phyloP scores from a whole-genome alignment of 306 rosid genomes.

The Lotus japonicus region DNA sequence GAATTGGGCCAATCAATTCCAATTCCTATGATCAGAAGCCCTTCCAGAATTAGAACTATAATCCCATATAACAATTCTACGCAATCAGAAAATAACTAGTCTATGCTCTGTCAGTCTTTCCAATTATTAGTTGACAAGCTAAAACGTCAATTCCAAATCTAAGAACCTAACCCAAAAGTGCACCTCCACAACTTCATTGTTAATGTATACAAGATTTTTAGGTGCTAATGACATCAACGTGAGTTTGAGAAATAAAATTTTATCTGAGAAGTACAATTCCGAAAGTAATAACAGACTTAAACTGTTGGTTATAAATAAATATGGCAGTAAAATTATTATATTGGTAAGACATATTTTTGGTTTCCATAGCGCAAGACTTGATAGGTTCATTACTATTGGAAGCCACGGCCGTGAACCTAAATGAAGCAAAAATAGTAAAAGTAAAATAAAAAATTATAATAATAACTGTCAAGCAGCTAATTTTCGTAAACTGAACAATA shows the following conservation, averaged over 20 bases:
- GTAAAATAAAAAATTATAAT: no score
- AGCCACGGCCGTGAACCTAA: no score
- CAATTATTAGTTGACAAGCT: not conserved
- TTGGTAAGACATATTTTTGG: no score
- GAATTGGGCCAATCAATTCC: not conserved
- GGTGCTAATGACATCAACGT: not conserved
- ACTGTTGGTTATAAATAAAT: not conserved
- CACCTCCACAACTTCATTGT: not conserved
- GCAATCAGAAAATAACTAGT: not conserved
- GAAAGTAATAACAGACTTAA: not conserved
- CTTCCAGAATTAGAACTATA: not conserved
- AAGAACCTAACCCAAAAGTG: not conserved
- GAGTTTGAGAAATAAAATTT: not conserved
- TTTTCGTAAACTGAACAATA: no score
- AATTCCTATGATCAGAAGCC: not conserved
- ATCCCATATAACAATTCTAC: no score
- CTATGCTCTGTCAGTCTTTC: not conserved
- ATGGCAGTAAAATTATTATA: no score
- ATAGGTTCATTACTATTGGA: no score
- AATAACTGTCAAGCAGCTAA: not conserved
- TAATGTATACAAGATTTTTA: no score
- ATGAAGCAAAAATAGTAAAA: no score
- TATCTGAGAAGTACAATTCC: not conserved
- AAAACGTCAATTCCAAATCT: not conserved
- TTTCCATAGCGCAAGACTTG: no score